Percentiles rank a stretch among this genome's conserved stretches.
Evolutionary conservation across 768 basidiomycete species (phyloP).

Genomic region (Podaxis rugospora): DNA sequence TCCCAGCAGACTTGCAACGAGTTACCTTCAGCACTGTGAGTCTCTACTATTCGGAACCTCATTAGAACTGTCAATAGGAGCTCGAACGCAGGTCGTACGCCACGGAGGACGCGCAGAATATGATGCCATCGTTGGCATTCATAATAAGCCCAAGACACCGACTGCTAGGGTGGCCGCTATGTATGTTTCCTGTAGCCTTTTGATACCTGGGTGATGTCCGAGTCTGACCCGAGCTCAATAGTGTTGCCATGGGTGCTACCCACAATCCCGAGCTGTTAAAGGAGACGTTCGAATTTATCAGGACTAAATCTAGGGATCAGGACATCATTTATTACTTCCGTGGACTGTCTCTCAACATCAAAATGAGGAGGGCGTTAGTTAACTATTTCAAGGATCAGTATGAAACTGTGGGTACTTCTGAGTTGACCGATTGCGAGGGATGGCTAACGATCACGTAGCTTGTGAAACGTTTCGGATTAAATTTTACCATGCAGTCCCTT

Average conservation of each 20-base stretch:
- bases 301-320: conserved; percentile 49
- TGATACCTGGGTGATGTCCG: background rate
- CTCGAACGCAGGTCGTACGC: conserved; percentile 52
- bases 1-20: conserved; percentile 75
- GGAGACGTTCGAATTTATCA: conserved; percentile 60
- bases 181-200: conserved; percentile 30
- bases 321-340: conserved; percentile 63
- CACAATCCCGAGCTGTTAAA: conserved; percentile 52
- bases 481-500: conserved; percentile 51
- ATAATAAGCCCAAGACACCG: conserved; percentile 71
- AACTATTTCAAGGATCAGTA: conserved; percentile 71
- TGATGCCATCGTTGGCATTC: conserved; percentile 63
- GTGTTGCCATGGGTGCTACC: conserved; percentile 61
- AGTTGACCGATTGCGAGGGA: background rate
- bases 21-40: conserved; percentile 50
- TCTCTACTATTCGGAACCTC: background rate
- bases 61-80: background rate
- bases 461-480: conserved; percentile 66
- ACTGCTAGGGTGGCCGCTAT: conserved; percentile 68
- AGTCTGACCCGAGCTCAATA: conserved; percentile 23
- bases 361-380: conserved; percentile 47
- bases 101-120: conserved; percentile 75
- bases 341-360: conserved; percentile 52
- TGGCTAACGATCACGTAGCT: conserved; percentile 33
- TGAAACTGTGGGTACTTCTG: conserved; percentile 40